Evolutionary conservation across 1,139 yeast genomes (phyloP).

Genomic region (Suhomyces ambrosiae): DNA sequence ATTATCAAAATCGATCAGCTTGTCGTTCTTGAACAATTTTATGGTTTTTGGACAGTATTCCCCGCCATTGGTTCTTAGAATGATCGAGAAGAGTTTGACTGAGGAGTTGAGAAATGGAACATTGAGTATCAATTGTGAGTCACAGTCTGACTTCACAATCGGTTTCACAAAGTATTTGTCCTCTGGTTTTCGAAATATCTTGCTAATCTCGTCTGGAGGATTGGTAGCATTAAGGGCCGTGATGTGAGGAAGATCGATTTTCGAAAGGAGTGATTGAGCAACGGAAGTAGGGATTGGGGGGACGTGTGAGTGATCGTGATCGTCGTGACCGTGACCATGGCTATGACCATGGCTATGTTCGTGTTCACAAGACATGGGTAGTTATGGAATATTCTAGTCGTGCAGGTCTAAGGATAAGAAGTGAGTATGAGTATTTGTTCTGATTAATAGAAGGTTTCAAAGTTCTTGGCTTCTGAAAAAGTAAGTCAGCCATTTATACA

Average conservation of each 20-base stretch:
- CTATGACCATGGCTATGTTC: conserved; percentile 32
- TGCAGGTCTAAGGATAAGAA: no score
- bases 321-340: conserved; percentile 13
- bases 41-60: conserved; percentile 68
- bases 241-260: conserved; percentile 63
- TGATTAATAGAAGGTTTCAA: no score
- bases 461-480: no score
- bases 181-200: conserved; percentile 50
- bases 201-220: conserved; percentile 50
- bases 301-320: conserved; percentile 31
- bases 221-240: conserved; percentile 66
- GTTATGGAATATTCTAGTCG: no score
- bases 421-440: no score
- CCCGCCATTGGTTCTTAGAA: conserved; percentile 67
- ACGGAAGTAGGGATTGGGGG: conserved; percentile 75
- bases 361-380: conserved; percentile 46
- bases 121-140: conserved; percentile 72
- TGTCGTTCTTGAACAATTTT: conserved; percentile 72
- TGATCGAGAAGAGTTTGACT: conserved; percentile 73
- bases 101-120: conserved; percentile 74
- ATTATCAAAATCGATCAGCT: conserved; percentile 69
- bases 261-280: conserved; percentile 66
- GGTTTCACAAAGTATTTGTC: conserved; percentile 47
- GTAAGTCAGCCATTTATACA: no score
- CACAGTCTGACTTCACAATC: conserved; percentile 72